Evolutionary conservation across 208 protist species (phyloP), one percentile per base, ranked within the genome.

Genomic region (Crithidia mellificae): DNA sequence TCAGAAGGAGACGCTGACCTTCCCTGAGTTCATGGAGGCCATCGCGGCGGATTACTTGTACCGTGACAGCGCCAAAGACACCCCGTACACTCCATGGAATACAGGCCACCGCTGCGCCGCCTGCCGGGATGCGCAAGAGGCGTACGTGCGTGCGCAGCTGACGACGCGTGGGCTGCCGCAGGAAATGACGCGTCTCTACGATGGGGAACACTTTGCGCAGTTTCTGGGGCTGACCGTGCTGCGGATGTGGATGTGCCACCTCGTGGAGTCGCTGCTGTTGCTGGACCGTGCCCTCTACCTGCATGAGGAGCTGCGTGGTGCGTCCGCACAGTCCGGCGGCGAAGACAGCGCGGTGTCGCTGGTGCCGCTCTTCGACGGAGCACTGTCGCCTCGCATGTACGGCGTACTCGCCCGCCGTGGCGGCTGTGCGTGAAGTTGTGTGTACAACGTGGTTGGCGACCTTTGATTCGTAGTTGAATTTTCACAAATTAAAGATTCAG

Each of bases 181-280:
- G 15, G 20, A 76, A 56, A 76, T 93, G 39, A 72, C 52, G n/a
- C 38, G 30, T 6, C 7, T 32, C 27, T 84, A 83, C 32, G 72
- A 78, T n/a, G 14, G 25, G 29, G 25, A 53, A 12, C 72, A 90
- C 72, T 96, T 96, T 39, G 51, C 68, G 6, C 62, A 67, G 6
- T 95, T 96, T 68, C 55, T 96, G 3, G 88, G 84, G 5, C 55
- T 95, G n/a, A 93, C 84, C 7, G 80, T 96, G 30, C 73, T 96
- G 39, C 84, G 91, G 15, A 94, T 92, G 85, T 96, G 91, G 89
- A 92, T 93, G 84, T 93, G 85, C 61, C 91, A 94, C 69, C 68
- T 95, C 17, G 78, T 92, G 5, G 88, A 96, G 69, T 84, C 76
- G 14, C 61, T 91, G 1, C 57, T 96, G 22, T 76, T 96, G 24